Evolutionary conservation across 176 grass and related monocot species (phyloP), one percentile per base, ranked within the genome.

Genomic region (Carex scoparia): DNA sequence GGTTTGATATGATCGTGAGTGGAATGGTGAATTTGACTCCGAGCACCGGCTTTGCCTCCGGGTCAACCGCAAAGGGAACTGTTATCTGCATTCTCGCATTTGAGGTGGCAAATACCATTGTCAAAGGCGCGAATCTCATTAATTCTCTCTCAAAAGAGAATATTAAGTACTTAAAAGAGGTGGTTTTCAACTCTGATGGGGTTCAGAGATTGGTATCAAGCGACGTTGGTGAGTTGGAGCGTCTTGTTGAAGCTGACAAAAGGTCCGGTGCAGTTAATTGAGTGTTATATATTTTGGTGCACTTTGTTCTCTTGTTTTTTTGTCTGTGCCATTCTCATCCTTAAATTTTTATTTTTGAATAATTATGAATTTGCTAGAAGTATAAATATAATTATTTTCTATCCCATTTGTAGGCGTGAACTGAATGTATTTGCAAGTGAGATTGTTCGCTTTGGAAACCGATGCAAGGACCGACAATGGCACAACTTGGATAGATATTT

Each of bases 71-170:
- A 27, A 95, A 99, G 89, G 96, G 91, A n/a, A 92, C 86, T 68
- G 84, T 78, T 80, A 94, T 95, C 69, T 91, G 84, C 82, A 95
- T 95, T 88, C 90, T 99, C 33, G 90, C 96, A 84, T 99, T 99
- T 65, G 96, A 99, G 93, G 88, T 99, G 57, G 96, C 96, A 28
- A 99, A 99, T 86, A 94, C 96, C 49, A 88, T 95, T 85, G 85
- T 99, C 51, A 94, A 95, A 84, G 96, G 90, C 38, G 89, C 84
- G 1, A 92, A 87, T 84, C 61, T 99, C 55, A 99, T 95, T 87
- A 88, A 94, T 79, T 99, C 91, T 53, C 93, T 99, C 46, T 92
- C 90, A 0, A 84, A 90, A 63, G 89, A 99, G 83, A 90, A 88
- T 10, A 69, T 95, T 35, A 88, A 69, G 46, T 92, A 99, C 89